Base-by-base conservation (phyloP, 2,329 filamentous ascomycete species). In the Ophiostoma sp. region DNA sequence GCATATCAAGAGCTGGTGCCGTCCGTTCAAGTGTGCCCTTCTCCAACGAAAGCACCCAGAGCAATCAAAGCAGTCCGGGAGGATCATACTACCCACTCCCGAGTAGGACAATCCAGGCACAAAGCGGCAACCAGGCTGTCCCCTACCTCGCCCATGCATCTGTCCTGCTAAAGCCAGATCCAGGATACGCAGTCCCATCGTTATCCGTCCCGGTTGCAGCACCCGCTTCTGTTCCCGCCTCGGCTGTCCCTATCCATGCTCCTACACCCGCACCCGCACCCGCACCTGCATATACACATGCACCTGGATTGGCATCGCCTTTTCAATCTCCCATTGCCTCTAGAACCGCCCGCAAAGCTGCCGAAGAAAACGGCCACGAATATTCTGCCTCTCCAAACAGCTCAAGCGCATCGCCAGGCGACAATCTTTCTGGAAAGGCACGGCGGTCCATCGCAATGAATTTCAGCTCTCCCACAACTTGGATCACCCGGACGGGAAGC, bases 361-460 rank as follows among this genome's bases (percentile, higher is more conserved):
- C 27, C 1, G 67, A 63, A 42, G 62, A 62, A 27, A 60, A 63
- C 3, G 55, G 55, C 11, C 41, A 55, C 9, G 67, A 47, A 18
- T 42, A 63, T 16, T 42, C 60, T 42, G 55, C 55, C 2, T 70
- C 58, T 14, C 49, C 68, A 3, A 62, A 66, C 2, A 63, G 45
- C 45, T 66, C 65, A 3, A 42, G 47, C 38, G 41, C 66, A 0
- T 71, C 77, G 1, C 74, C 76, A 2, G 79, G 81, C 49, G 76
- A 76, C 41, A 80, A 80, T 1, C 79, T 81, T 2, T 78, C 80
- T 7, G 82, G 80, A 72, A 78, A 76, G 66, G 77, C 83, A 12
- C 81, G 79, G 67, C 81, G 83, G 69, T 87, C 86, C 16, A 78
- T 85, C 40, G 88, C 87, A 16, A 83, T 86, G 80, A 84, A 86